Conservation (phyloP, 2,329 filamentous ascomycete genomes). For the Pochonia chlamydosporia region DNA sequence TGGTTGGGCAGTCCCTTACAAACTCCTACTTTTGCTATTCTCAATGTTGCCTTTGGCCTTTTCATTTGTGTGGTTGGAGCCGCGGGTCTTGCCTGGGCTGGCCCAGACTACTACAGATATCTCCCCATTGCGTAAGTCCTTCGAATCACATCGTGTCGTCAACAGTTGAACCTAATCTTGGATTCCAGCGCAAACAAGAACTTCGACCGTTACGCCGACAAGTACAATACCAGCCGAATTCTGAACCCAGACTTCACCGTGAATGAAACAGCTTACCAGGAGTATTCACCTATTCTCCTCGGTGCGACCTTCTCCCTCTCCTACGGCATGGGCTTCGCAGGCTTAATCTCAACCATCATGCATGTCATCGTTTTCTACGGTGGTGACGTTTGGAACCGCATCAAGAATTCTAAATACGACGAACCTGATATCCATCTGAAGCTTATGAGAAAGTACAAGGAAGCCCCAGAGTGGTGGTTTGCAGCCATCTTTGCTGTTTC, state of each 20-base stretch:
- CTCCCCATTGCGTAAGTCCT: constrained; percentile 38
- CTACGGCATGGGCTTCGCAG: constrained; percentile 54
- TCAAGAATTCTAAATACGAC: constrained; percentile 26
- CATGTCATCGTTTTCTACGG: constrained; percentile 49
- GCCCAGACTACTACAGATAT: constrained; percentile 46
- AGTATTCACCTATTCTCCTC: constrained; percentile 50
- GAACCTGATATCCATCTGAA: constrained; percentile 45
- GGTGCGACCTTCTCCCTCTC: constrained; percentile 49
- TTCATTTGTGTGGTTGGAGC: constrained; percentile 47
- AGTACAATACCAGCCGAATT: constrained; percentile 52
- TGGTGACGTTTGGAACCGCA: constrained; percentile 34
- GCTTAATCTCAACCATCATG: constrained; percentile 46
- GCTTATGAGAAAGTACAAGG: constrained; percentile 25
- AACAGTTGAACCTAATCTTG: neutral
- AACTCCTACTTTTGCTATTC: constrained; percentile 53
- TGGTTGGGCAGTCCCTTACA: constrained; percentile 53
- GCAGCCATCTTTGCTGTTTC: constrained; percentile 38
- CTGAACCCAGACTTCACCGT: constrained; percentile 46
- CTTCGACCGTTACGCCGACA: constrained; percentile 53
- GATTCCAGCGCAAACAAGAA: constrained; percentile 38
- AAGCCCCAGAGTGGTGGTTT: constrained; percentile 53
- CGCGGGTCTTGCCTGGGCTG: constrained; percentile 46
- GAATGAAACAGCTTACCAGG: constrained; percentile 48
- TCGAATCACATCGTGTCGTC: neutral
- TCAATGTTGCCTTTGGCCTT: constrained; percentile 49